Evolutionary conservation across 257 asterid species (phyloP), one percentile per base, ranked within the genome.

Genomic region (Solanum piurae): DNA sequence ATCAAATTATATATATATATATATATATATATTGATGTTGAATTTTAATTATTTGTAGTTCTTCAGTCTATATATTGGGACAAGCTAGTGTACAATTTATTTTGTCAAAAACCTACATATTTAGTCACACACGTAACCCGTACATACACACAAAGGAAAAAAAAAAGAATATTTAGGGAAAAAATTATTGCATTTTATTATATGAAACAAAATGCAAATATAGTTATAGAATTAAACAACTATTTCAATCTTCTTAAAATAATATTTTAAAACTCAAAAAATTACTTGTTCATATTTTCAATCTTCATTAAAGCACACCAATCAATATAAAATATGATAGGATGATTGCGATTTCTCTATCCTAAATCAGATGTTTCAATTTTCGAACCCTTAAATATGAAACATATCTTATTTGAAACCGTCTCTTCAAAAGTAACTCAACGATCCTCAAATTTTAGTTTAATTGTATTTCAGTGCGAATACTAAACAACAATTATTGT

Each of bases 331-430:
- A 52, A 16, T 16, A 52, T 49, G 62, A 52, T 52, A 52, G 0
- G 1, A 52, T 52, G 0, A 52, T 16, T 52, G 23, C 7, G 0
- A 52, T 52, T 52, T 0, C 23, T 52, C 0, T 16, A 2, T 52
- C 0, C n/a, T 18, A 52, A 52, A 52, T 52, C 3, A 52, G 9
- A 52, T 52, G 18, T 52, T 3, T 49, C 58, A 13, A 49, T 58
- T 58, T 58, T 44, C 2, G 4, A 20, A 20, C 10, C 0, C 66
- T 16, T 52, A 52, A 18, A 18, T 20, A 58, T 58, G 6, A 49
- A 49, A 20, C n/a, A 58, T 58, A 58, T 21, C 27, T 58, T 58
- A 3, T 20, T 62, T 23, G 1, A 23, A 0, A 4, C 2, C 14
- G 3, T 52, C 23, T 5, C 7, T 62, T 23, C 0, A 9, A 23